A percentile compares a stretch with the other conserved stretches of the same genome.
These are phyloP conservation scores for Neurospora sp. DNA, from an alignment of 495 filamentous ascomycete genomes.

Conservation along the genomic window DNA sequence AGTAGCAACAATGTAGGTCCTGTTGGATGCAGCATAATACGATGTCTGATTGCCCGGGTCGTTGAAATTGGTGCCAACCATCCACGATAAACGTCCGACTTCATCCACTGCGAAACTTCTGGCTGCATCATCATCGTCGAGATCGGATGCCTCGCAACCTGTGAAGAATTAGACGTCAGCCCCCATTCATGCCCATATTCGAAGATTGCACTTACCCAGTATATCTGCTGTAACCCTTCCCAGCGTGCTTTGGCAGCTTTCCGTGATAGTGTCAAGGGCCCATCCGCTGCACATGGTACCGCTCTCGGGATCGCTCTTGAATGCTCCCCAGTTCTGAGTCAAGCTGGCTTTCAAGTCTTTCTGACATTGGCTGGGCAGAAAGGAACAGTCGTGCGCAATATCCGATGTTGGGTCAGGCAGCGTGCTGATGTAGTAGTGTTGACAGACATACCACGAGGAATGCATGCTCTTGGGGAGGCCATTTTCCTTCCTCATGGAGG, in stretches of 20 bases:
- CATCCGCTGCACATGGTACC: neutral
- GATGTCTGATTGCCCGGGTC: neutral
- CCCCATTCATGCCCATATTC: rapidly evolving
- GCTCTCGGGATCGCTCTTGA: neutral
- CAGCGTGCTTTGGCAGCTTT: neutral
- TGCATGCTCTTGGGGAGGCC: neutral
- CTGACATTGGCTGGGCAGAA: neutral
- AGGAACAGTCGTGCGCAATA: neutral
- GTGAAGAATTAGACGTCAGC: neutral
- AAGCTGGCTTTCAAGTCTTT: neutral
- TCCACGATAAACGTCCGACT: neutral
- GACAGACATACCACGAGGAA: neutral
- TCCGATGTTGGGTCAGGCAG: neutral
- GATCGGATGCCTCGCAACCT: neutral
- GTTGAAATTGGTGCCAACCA: neutral
- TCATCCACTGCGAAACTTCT: neutral
- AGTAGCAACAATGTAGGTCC: neutral
- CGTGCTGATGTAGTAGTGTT: neutral
- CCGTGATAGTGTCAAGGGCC: neutral
- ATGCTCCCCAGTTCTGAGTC: neutral
- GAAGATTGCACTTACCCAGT: neutral
- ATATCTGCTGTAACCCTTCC: neutral
- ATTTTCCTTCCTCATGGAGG: neutral
- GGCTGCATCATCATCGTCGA: neutral
- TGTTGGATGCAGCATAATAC: neutral